Conservation (phyloP, 257 asterid species). For the Orobanche coerulescens region DNA sequence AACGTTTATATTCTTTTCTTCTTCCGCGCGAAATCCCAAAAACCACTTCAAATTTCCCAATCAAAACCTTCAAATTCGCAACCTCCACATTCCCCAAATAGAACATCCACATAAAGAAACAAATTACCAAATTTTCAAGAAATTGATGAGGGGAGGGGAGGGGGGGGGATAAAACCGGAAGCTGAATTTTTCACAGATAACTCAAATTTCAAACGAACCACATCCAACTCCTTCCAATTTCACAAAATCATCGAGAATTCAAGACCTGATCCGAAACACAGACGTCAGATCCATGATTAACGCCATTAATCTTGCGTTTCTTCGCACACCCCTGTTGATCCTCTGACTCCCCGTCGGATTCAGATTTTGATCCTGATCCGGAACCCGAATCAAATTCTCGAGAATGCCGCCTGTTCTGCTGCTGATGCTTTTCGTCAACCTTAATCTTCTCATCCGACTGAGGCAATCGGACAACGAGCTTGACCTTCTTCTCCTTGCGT, state of each 20-base stretch:
- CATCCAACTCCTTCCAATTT: constrained; percentile 12
- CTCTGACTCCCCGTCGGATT: constrained; percentile 36
- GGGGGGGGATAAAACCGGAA: neutral
- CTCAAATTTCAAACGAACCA: neutral
- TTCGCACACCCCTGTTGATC: constrained; percentile 34
- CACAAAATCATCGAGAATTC: constrained; percentile 7
- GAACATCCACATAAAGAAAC: constrained; percentile 24
- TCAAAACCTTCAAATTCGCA: constrained; percentile 13
- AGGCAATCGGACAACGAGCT: constrained; percentile 77
- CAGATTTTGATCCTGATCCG: constrained; percentile 35
- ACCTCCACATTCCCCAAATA: constrained; percentile 36
- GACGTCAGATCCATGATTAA: constrained; percentile 66
- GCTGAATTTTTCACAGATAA: neutral
- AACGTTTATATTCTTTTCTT: constrained; percentile 10
- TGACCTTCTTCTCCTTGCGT: constrained; percentile 78
- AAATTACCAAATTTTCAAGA: constrained; percentile 13
- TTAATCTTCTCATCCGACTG: constrained; percentile 31
- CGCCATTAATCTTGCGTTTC: constrained; percentile 48
- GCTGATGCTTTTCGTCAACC: constrained; percentile 16
- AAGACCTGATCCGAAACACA: constrained; percentile 51
- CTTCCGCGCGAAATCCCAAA: constrained; percentile 67
- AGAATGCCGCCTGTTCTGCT: constrained; percentile 31
- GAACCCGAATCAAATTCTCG: constrained; percentile 47
- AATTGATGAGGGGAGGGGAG: neutral
- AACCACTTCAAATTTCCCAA: constrained; percentile 30